Evolutionary conservation across 78 protist genomes (phyloP).

Genomic region (Creolimax fragrantissima): DNA sequence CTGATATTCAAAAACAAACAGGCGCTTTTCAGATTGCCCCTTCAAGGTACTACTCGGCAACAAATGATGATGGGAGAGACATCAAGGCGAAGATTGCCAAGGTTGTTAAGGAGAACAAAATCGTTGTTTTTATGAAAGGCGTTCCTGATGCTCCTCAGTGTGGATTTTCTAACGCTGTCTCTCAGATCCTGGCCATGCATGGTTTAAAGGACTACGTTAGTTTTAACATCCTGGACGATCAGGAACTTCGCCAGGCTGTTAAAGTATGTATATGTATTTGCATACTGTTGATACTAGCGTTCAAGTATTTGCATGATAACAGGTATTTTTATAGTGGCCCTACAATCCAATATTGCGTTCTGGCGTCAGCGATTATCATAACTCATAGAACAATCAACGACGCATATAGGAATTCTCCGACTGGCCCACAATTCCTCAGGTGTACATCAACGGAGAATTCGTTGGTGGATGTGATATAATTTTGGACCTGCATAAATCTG

Average conservation of each 20-base stretch:
- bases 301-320: neutral
- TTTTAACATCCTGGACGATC: conserved; percentile 52
- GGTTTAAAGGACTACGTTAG: conserved; percentile 23
- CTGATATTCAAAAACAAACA: too few relatives aligned
- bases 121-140: conserved; percentile 86
- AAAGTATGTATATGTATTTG: conserved; percentile 27
- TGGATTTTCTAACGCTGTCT: conserved; percentile 69
- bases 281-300: neutral
- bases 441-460: conserved; percentile 80
- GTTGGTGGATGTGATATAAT: conserved; percentile 87
- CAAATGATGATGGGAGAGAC: neutral
- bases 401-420: conserved; percentile 39
- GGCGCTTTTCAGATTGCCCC: too few relatives aligned
- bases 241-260: conserved; percentile 53
- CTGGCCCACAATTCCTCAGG: conserved; percentile 95
- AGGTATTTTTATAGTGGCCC: too few relatives aligned
- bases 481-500: conserved; percentile 48
- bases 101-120: conserved; percentile 19
- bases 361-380: too few relatives aligned
- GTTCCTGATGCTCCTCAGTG: conserved; percentile 73
- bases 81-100: neutral
- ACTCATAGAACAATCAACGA: too few relatives aligned
- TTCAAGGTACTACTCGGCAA: too few relatives aligned
- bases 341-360: too few relatives aligned
- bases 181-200: conserved; percentile 49